phyloP scores from a whole-genome alignment of 495 filamentous ascomycete species.

The Thermothielavioides terrestris region DNA sequence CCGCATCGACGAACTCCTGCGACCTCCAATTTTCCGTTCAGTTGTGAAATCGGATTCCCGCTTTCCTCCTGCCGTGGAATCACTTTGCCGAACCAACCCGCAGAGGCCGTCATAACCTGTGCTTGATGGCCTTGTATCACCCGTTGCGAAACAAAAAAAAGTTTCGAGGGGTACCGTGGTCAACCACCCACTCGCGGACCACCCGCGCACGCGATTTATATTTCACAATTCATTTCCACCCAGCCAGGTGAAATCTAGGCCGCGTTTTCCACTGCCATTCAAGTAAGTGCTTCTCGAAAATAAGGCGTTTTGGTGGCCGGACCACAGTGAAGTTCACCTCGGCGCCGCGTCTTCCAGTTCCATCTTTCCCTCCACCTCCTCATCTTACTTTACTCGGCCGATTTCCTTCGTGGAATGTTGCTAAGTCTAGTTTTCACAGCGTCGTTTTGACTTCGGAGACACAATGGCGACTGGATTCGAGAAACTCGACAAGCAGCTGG shows the following conservation, averaged over 20 bases:
- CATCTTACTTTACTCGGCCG: background rate
- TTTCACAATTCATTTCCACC: too few relatives aligned
- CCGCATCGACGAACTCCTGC: background rate
- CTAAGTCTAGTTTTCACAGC: background rate
- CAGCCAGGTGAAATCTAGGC: too few relatives aligned
- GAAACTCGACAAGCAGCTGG: conserved; percentile 18
- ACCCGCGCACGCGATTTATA: too few relatives aligned
- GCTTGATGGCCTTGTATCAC: conserved; percentile 11
- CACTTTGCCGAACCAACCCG: conserved; percentile 3
- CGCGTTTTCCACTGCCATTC: too few relatives aligned
- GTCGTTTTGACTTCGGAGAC: background rate
- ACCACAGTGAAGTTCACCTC: too few relatives aligned
- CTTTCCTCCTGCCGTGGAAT: conserved; percentile 7
- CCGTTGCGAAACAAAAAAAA: conserved; percentile 3
- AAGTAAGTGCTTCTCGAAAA: too few relatives aligned
- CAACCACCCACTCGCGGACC: background rate
- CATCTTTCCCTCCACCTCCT: too few relatives aligned
- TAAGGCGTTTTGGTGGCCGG: too few relatives aligned
- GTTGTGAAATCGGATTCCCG: conserved; percentile 9
- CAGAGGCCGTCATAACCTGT: conserved; percentile 2
- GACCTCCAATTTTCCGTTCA: background rate
- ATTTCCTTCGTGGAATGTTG: background rate
- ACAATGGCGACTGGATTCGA: conserved; percentile 21
- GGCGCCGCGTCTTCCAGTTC: too few relatives aligned
- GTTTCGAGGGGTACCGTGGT: background rate